Conservation (phyloP, 257 asterid species). For the Nyctanthes arbortristis region DNA sequence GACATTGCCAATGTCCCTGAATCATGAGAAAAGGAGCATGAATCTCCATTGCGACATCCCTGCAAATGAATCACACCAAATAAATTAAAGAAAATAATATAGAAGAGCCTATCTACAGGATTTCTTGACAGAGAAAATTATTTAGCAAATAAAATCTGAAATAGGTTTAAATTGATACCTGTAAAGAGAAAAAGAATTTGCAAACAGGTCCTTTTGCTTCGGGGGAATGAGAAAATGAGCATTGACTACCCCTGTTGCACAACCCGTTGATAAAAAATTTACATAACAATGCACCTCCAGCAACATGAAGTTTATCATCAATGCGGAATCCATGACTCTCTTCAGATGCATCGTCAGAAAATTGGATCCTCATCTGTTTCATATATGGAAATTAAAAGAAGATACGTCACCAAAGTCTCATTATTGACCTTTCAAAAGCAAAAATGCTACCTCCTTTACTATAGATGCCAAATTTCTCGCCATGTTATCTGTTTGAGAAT, state of each 20-base stretch:
- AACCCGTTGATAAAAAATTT: constrained; percentile 60
- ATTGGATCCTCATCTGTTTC: constrained; percentile 68
- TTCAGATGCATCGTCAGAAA: constrained; percentile 39
- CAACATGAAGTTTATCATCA: constrained; percentile 23
- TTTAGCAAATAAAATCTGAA: constrained; percentile 6
- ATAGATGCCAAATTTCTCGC: constrained; percentile 59
- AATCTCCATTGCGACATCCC: constrained; percentile 91
- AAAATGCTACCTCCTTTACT: constrained; percentile 72
- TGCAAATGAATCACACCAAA: constrained; percentile 36
- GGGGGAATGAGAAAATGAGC: constrained; percentile 77
- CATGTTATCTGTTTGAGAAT: constrained; percentile 51
- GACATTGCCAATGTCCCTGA: constrained; percentile 37
- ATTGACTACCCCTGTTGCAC: constrained; percentile 81
- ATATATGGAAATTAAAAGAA: constrained; percentile 31
- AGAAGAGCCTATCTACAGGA: background rate
- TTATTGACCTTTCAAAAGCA: constrained; percentile 21
- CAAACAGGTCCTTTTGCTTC: constrained; percentile 61
- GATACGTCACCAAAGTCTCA: constrained; percentile 26
- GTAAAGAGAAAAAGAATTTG: constrained; percentile 83
- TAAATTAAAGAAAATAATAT: constrained; percentile 4
- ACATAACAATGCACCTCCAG: constrained; percentile 52
- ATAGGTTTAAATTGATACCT: constrained; percentile 49
- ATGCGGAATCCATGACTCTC: constrained; percentile 25
- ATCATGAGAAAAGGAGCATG: constrained; percentile 81
- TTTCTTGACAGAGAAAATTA: background rate